Base-by-base conservation (phyloP, 768 basidiomycete species). In the Dentipellis fragilis region DNA sequence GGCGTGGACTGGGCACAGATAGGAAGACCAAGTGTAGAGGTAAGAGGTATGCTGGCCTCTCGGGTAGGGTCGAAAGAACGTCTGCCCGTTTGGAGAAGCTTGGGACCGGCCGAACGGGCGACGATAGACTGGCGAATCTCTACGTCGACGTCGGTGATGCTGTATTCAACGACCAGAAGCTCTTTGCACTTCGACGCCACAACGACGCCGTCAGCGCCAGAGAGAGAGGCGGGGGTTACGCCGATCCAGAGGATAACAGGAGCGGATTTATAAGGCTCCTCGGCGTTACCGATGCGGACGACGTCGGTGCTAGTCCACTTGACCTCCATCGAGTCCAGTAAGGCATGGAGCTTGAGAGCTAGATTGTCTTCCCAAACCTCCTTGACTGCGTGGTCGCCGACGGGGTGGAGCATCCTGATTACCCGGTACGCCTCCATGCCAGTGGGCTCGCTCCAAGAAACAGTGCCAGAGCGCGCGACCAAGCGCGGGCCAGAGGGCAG, bases 191-290 rank as follows among this genome's bases (percentile, higher is more conserved):
- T 51, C 17, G 22, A 37, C 21, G 65, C 72, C 10, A 64, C 64
- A 16, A 23, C 57, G 60, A 61, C n/a, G 57, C 64, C 71, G 36
- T 62, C 59, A 8, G 67, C 58, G 54, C 36, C 19, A 37, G 64
- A 58, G 59, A 72, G 67, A 45, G 71, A 60, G 9, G 50, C 52
- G 49, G 68, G 69, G 9, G 22, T 40, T 14, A 73, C 67, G 16
- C 69, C 72, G 38, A 72, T 65, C 67, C 66, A 70, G 52, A 72
- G 48, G 53, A 71, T 55, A 56, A 68, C 64, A 46, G 57, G 57
- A 22, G 46, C 42, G 8, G 42, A 45, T 3, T 29, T 40, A 40
- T 59, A 56, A 50, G 58, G 46, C 39, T 63, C 58, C 8, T 57
- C 57, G 21, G 10, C 46, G 34, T 60, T 47, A 10, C 52, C 58